phyloP scores from a whole-genome alignment of 2,329 filamentous ascomycete genomes.

The Cercospora sesami region DNA sequence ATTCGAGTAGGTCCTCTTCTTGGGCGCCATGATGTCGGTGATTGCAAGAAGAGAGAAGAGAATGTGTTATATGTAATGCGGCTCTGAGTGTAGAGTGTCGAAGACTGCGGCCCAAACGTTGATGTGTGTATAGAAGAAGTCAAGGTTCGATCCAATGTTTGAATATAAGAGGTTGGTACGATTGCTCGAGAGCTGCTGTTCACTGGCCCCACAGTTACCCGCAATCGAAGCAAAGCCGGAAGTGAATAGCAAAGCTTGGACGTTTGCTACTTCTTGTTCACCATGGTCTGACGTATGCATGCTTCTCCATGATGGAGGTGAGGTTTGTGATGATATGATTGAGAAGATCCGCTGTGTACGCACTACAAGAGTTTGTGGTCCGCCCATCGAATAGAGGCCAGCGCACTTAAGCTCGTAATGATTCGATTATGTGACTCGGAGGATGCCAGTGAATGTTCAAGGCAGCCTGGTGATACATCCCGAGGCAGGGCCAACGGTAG shows the following conservation, averaged over 20 bases:
- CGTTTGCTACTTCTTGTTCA: neutral
- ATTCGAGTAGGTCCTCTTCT: neutral
- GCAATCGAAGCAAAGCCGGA: neutral
- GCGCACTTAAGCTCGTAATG: no score
- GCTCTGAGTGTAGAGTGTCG: neutral
- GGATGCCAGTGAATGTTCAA: neutral
- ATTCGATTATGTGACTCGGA: neutral
- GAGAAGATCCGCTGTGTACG: no score
- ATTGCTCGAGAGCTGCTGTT: neutral
- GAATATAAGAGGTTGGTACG: neutral
- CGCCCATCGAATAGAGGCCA: no score
- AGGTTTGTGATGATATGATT: no score
- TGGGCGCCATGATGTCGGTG: neutral
- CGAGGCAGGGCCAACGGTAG: neutral
- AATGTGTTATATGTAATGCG: neutral
- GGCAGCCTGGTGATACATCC: neutral
- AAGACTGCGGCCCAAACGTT: neutral
- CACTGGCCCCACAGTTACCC: neutral
- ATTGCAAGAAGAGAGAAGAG: neutral
- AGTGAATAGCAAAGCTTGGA: neutral
- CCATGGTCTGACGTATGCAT: neutral
- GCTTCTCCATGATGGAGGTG: no score
- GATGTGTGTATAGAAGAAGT: neutral
- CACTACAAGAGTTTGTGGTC: no score
- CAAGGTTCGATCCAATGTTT: neutral